phyloP scores from a whole-genome alignment of 2,329 filamentous ascomycete species.

The Fusarium sp. region DNA sequence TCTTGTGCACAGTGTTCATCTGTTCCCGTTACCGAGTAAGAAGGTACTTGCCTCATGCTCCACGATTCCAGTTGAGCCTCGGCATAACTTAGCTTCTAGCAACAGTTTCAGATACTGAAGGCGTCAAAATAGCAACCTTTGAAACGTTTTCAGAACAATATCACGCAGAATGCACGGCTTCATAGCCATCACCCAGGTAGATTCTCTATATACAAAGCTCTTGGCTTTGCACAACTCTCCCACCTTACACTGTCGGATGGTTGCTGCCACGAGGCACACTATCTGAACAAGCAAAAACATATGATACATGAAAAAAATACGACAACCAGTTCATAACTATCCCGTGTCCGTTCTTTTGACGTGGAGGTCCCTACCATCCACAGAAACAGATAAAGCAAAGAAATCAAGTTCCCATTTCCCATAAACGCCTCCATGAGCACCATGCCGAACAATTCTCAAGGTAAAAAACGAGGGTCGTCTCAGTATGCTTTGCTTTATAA shows the following conservation, averaged over 20 bases:
- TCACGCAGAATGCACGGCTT: background rate
- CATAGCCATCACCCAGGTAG: slow-evolving; percentile 20
- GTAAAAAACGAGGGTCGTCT: slow-evolving; percentile 45
- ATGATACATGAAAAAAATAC: slow-evolving; percentile 47
- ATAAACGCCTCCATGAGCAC: slow-evolving; percentile 51
- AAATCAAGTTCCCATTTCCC: slow-evolving; percentile 45
- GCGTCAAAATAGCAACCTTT: background rate
- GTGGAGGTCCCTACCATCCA: slow-evolving; percentile 53
- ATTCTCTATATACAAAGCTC: slow-evolving; percentile 44
- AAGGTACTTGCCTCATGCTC: background rate
- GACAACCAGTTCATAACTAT: slow-evolving; percentile 46
- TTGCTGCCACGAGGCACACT: slow-evolving; percentile 44
- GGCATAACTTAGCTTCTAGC: slow-evolving; percentile 10
- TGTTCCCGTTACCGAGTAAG: background rate
- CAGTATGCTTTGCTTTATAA: slow-evolving; percentile 45
- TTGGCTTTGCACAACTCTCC: slow-evolving; percentile 35
- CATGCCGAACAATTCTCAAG: slow-evolving; percentile 47
- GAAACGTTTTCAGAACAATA: background rate
- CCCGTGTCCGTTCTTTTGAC: slow-evolving; percentile 52
- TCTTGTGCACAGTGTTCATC: background rate
- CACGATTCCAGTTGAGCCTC: slow-evolving; percentile 23
- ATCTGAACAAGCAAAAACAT: slow-evolving; percentile 46
- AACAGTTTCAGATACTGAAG: slow-evolving; percentile 1
- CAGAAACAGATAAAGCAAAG: slow-evolving; percentile 31
- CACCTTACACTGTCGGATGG: slow-evolving; percentile 15